Percentiles rank a stretch among this genome's conserved stretches.
Conservation (phyloP, 1,139 yeast genomes). For the Candida sanyaensis region DNA sequence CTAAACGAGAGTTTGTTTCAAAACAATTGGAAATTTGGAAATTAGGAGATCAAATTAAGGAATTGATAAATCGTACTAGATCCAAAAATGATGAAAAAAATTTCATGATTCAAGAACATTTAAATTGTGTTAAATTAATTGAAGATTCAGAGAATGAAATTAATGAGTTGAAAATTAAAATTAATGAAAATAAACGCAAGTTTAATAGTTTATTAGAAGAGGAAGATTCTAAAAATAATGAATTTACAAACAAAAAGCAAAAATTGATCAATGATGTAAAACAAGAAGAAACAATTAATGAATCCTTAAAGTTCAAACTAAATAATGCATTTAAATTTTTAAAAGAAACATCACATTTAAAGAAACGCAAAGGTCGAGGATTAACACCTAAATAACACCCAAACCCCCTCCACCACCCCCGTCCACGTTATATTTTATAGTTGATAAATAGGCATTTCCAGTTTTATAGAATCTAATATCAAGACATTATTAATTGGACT, state of each 20-base stretch:
- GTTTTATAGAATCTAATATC: conserved; percentile 68
- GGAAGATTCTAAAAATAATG: conserved; percentile 23
- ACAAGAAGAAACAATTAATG: conserved; percentile 16
- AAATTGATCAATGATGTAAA: conserved; percentile 24
- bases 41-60: conserved; percentile 38
- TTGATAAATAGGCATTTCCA: conserved; percentile 76
- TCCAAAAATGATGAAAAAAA: conserved; percentile 54
- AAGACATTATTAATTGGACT: conserved; percentile 82
- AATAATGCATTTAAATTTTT: conserved; percentile 39
- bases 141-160: conserved; percentile 51
- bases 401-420: neutral
- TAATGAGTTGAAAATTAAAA: conserved; percentile 26
- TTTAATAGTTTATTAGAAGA: conserved; percentile 25
- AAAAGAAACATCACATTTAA: conserved; percentile 43
- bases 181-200: conserved; percentile 31
- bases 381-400: conserved; percentile 29
- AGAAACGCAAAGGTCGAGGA: conserved; percentile 47
- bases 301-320: conserved; percentile 29
- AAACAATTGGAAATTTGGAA: conserved; percentile 42
- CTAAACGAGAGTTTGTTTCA: conserved; percentile 19
- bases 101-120: conserved; percentile 67
- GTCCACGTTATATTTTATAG: too few relatives aligned
- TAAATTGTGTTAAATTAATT: conserved; percentile 58
- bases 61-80: conserved; percentile 36
- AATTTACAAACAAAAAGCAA: conserved; percentile 22